phyloP scores from a whole-genome alignment of 2,329 filamentous ascomycete genomes.

The Sporothrix curviconia region DNA sequence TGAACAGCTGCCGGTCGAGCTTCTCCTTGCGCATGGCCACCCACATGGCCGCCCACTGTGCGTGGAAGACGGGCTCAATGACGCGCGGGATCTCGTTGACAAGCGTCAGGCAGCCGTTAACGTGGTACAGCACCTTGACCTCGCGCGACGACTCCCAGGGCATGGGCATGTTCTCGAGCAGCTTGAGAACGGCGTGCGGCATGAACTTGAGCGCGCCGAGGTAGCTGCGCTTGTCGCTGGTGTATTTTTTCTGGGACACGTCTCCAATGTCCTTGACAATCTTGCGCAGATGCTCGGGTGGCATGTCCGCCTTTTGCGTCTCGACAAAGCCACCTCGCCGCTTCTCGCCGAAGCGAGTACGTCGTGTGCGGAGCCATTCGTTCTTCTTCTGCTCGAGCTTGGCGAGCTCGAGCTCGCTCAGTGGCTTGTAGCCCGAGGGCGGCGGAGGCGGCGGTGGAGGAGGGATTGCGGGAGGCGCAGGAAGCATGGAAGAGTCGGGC shows the following conservation, averaged over 20 bases:
- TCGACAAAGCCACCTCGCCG: slow-evolving; percentile 93
- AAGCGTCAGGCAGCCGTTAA: slow-evolving; percentile 92
- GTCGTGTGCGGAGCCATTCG: slow-evolving; percentile 89
- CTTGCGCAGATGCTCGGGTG: slow-evolving; percentile 94
- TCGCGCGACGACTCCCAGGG: slow-evolving; percentile 95
- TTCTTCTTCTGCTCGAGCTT: slow-evolving; percentile 99
- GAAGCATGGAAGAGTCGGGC: slow-evolving; percentile 39
- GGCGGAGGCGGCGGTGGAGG: slow-evolving; percentile 65
- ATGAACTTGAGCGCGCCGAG: slow-evolving; percentile 97
- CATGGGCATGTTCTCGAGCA: slow-evolving; percentile 99
- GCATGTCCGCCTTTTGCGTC: slow-evolving; percentile 98
- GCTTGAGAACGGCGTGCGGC: slow-evolving; percentile 95
- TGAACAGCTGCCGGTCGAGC: slow-evolving; percentile 91
- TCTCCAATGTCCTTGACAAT: slow-evolving; percentile 98
- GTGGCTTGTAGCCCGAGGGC: slow-evolving; percentile 65
- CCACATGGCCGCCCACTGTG: slow-evolving; percentile 99
- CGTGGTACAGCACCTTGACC: slow-evolving; percentile 96
- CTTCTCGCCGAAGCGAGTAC: slow-evolving; percentile 94
- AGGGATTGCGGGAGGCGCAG: slow-evolving; percentile 48
- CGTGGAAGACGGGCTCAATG: slow-evolving; percentile 95
- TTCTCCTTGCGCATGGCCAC: slow-evolving; percentile 97
- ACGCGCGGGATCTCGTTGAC: slow-evolving; percentile 96
- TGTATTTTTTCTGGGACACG: slow-evolving; percentile 99
- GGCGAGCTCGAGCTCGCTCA: slow-evolving; percentile 73
- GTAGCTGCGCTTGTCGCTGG: slow-evolving; percentile 96